Evolutionary conservation across 2,329 filamentous ascomycete genomes (phyloP).

Genomic region (Hypoxylon rubiginosum): DNA sequence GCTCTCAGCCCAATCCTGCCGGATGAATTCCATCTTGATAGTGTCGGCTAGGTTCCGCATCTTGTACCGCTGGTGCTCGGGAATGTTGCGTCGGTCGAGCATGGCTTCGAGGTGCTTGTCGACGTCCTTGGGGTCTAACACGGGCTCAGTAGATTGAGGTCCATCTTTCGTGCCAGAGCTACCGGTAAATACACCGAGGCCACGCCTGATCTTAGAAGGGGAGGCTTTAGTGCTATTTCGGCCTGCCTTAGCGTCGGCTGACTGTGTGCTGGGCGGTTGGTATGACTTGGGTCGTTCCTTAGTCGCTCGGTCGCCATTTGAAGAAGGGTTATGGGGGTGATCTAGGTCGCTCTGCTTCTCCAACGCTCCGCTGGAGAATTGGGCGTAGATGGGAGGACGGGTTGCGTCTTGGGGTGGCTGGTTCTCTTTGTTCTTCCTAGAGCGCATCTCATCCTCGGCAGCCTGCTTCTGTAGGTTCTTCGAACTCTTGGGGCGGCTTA

Average conservation of each 20-base stretch:
- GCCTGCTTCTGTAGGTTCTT: conserved; percentile 71
- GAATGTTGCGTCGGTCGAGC: conserved; percentile 90
- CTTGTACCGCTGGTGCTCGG: conserved; percentile 92
- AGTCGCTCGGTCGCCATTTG: conserved; percentile 42
- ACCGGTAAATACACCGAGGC: conserved; percentile 57
- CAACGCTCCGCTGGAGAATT: conserved; percentile 69
- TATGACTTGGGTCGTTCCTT: conserved; percentile 67
- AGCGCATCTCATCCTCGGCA: conserved; percentile 64
- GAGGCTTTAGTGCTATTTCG: conserved; percentile 45
- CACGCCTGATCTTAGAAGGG: conserved; percentile 57
- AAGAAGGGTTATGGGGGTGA: conserved; percentile 30
- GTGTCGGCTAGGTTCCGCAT: conserved; percentile 90
- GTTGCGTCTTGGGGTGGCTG: conserved; percentile 59
- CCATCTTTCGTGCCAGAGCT: conserved; percentile 57
- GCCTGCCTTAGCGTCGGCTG: conserved; percentile 36
- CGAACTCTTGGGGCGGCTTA: conserved; percentile 80
- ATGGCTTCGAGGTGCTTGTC: conserved; percentile 71
- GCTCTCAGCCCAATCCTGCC: conserved; percentile 84
- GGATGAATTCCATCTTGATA: conserved; percentile 96
- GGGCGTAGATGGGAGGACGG: conserved; percentile 82
- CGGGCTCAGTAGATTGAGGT: conserved; percentile 50
- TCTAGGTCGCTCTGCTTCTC: conserved; percentile 43
- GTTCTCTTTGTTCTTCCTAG: conserved; percentile 84
- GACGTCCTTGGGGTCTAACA: conserved; percentile 68
- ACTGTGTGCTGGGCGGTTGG: conserved; percentile 54